Percentiles rank a stretch among this genome's conserved stretches.
Conservation (phyloP, 2,329 filamentous ascomycete genomes). For the Cladosporium sp. region DNA sequence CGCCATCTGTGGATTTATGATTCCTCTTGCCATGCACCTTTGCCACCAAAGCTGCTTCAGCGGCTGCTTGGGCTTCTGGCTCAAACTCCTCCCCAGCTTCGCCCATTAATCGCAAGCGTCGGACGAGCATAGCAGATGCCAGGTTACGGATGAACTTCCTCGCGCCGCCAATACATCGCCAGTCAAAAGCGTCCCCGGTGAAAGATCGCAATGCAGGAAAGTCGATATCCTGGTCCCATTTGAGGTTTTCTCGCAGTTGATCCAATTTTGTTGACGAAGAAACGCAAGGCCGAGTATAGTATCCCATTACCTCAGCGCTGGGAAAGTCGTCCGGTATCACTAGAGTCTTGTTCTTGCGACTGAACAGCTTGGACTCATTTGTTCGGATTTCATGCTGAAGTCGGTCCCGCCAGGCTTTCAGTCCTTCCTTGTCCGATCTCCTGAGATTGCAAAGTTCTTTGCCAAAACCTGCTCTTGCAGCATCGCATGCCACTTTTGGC, state of each 20-base stretch:
- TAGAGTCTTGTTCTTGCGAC: constrained; percentile 67
- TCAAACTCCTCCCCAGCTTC: constrained; percentile 15
- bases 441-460: constrained; percentile 65
- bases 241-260: constrained; percentile 49
- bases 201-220: constrained; percentile 67
- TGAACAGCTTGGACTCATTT: constrained; percentile 80
- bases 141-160: constrained; percentile 79
- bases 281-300: constrained; percentile 83
- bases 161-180: constrained; percentile 73
- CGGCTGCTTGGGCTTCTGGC: constrained; percentile 37
- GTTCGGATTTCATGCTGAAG: constrained; percentile 72
- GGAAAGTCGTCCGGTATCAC: constrained; percentile 78
- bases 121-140: constrained; percentile 68
- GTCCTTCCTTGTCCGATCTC: constrained; percentile 53
- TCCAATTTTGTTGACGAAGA: constrained; percentile 59
- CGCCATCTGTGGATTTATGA: constrained; percentile 70
- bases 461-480: constrained; percentile 83
- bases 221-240: constrained; percentile 63
- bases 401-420: constrained; percentile 67
- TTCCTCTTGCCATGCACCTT: constrained; percentile 63
- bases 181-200: constrained; percentile 76
- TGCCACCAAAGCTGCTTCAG: constrained; percentile 55
- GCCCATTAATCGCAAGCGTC: constrained; percentile 46
- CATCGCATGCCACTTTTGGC: constrained; percentile 82
- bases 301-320: constrained; percentile 70